Percentiles rank a stretch among this genome's conserved stretches.
These are phyloP conservation scores for Gaultheria prostrata DNA, from an alignment of 148 eudicot genomes.

Conservation along the genomic window DNA sequence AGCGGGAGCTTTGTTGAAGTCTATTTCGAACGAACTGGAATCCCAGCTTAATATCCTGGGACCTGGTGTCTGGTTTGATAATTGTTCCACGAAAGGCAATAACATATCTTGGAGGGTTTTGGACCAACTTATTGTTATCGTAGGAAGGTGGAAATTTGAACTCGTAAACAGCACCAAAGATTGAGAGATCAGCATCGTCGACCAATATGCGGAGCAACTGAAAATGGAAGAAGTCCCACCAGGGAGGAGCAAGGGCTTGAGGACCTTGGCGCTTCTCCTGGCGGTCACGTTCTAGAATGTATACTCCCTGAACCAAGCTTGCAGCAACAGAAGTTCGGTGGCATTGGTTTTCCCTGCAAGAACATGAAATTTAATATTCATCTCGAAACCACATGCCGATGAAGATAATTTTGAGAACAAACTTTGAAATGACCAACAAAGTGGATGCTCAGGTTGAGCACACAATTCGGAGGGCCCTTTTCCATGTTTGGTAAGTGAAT, in stretches of 20 bases:
- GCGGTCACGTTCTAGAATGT: conserved; percentile 66
- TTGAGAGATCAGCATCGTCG: conserved; percentile 51
- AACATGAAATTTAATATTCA: neutral
- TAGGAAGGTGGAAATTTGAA: conserved; percentile 29
- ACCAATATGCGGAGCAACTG: conserved; percentile 36
- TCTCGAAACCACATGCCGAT: neutral
- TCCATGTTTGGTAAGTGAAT: neutral
- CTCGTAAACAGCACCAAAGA: conserved; percentile 61
- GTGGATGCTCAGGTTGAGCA: neutral
- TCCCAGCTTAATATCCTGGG: conserved; percentile 52
- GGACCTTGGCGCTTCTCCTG: conserved; percentile 43
- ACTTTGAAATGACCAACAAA: neutral
- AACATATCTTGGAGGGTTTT: conserved; percentile 44
- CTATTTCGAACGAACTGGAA: conserved; percentile 35
- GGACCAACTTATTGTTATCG: conserved; percentile 12
- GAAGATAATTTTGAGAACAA: neutral
- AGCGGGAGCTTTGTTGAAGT: conserved; percentile 45
- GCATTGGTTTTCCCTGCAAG: conserved; percentile 42
- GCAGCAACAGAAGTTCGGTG: conserved; percentile 65
- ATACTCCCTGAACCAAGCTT: conserved; percentile 76
- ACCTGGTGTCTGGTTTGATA: conserved; percentile 33
- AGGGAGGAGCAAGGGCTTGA: conserved; percentile 61
- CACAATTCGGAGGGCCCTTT: neutral
- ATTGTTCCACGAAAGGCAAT: conserved; percentile 78
- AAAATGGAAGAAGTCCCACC: conserved; percentile 74